Base-by-base conservation (phyloP, 2,329 filamentous ascomycete species). In the Fragosphaeria purpurea region DNA sequence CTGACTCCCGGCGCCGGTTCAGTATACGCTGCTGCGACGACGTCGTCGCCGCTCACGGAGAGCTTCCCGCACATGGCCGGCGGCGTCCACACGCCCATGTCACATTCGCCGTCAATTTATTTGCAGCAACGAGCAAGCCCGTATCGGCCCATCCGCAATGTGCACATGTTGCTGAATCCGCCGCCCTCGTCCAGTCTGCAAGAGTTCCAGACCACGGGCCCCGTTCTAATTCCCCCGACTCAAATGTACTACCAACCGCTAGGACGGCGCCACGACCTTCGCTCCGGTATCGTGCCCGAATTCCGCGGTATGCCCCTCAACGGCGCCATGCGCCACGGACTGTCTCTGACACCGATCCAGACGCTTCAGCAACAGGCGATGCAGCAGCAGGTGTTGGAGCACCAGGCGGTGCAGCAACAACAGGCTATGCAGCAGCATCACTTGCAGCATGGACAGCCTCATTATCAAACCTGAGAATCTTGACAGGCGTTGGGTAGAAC, bases 141-240 rank as follows among this genome's bases (percentile, higher is more conserved):
- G 4, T 97, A 97, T 67, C 86, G 88, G 56, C 91, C 91, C 1
- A 85, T 96, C 40, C 85, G 90, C 48, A 80, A 88, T 54, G 88
- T 96, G 53, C 89, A 93, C 58, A 95, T 88, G 1, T 77, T 97
- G n/a, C 74, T 96, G 34, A 88, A 93, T 52, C 90, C 90, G 35
- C 88, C 89, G 6, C 86, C 89, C 0, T 86, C 87, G 31, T 76
- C 82, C 7, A 88, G 88, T 7, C 77, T 94, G 55, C 84, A 91
- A 56, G 78, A 86, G 58, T 85, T 88, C 62, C 75, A 85, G 57
- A 71, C 86, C 6, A 60, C 67, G 8, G 61, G 55, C 2, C 51
- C 57, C 31, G 59, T 62, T 47, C 49, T 60, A 32, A 55, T 78
- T 64, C 68, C 71, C 72, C 81, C 85, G 48, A 76, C 80, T 53